Evolutionary conservation across 2,329 filamentous ascomycete genomes (phyloP).

Genomic region (Nemania serpens): DNA sequence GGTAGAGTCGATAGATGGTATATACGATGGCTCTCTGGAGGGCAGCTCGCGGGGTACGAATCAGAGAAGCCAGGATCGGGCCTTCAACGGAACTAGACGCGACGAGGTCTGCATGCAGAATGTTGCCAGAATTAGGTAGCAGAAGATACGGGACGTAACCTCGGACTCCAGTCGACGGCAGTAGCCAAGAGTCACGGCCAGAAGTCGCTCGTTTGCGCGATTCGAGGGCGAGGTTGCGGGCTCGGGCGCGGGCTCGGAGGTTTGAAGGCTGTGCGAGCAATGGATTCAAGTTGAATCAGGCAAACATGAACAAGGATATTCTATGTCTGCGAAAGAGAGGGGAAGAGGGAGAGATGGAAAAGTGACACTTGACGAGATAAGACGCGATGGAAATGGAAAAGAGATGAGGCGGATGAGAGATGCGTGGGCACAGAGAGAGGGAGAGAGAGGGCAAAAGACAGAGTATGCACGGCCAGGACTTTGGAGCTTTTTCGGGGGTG

Average conservation of each 20-base stretch:
- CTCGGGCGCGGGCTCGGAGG: not conserved
- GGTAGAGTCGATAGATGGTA: slow-evolving; percentile 6
- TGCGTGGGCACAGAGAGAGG: not conserved
- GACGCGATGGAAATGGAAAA: slow-evolving; percentile 10
- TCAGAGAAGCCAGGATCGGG: not conserved
- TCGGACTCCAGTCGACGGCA: not conserved
- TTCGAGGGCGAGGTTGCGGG: too few relatives aligned
- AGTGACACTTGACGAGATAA: not conserved
- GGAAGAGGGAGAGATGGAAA: not conserved
- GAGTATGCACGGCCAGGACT: slow-evolving; percentile 20
- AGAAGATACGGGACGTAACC: not conserved
- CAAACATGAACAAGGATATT: slow-evolving; percentile 14
- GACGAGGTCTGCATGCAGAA: not conserved
- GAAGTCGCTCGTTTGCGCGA: slow-evolving; percentile 9
- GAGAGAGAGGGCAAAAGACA: slow-evolving; percentile 19
- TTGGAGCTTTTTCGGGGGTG: slow-evolving; percentile 24
- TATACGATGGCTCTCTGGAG: slow-evolving; percentile 5
- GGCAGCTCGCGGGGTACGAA: not conserved
- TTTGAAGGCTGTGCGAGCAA: not conserved
- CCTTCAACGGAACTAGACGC: not conserved
- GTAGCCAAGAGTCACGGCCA: not conserved
- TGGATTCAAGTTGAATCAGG: slow-evolving; percentile 3
- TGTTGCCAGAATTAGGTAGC: not conserved
- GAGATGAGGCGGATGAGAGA: slow-evolving; percentile 2
- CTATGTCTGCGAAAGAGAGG: slow-evolving; percentile 4